Conservation (phyloP, 2,329 filamentous ascomycete genomes). For the Penicillium sclerotigenum region DNA sequence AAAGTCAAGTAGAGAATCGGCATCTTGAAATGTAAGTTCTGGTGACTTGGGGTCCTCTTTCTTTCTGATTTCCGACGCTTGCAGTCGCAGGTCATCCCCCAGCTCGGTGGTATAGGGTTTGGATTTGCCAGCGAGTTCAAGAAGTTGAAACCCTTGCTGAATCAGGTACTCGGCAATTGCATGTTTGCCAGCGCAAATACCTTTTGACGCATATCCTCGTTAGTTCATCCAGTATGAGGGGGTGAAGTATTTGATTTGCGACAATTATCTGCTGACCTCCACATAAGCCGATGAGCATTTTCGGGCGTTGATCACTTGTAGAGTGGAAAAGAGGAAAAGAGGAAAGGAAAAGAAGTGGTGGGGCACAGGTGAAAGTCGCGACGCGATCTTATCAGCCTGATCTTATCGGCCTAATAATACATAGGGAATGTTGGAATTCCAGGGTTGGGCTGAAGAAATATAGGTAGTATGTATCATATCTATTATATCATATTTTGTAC, state of each 20-base stretch:
- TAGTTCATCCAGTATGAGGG: constrained; percentile 11
- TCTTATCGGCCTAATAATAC: constrained; percentile 2
- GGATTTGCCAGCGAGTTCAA: constrained; percentile 55
- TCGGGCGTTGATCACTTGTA: background rate
- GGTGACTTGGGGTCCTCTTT: constrained; percentile 18
- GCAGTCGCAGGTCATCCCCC: constrained; percentile 29
- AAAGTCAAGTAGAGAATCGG: constrained; percentile 72
- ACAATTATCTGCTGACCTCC: constrained; percentile 41
- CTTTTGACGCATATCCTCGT: constrained; percentile 44
- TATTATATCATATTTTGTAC: too few species aligned
- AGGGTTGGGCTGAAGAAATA: background rate
- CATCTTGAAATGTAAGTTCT: constrained; percentile 54
- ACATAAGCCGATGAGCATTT: constrained; percentile 53
- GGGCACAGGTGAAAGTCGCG: constrained; percentile 1
- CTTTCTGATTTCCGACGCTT: constrained; percentile 23
- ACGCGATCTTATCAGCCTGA: constrained; percentile 3
- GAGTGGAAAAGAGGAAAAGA: background rate
- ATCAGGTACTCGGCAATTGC: constrained; percentile 86
- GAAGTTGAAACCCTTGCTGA: constrained; percentile 72
- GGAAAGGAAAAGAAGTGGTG: background rate
- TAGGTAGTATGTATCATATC: too few species aligned
- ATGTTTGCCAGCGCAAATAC: constrained; percentile 89
- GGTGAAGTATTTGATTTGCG: background rate
- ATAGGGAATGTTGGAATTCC: background rate
- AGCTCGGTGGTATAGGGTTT: constrained; percentile 18